phyloP scores from a whole-genome alignment of 1,284 basidiomycete species.

The Heterobasidion parviporum region DNA sequence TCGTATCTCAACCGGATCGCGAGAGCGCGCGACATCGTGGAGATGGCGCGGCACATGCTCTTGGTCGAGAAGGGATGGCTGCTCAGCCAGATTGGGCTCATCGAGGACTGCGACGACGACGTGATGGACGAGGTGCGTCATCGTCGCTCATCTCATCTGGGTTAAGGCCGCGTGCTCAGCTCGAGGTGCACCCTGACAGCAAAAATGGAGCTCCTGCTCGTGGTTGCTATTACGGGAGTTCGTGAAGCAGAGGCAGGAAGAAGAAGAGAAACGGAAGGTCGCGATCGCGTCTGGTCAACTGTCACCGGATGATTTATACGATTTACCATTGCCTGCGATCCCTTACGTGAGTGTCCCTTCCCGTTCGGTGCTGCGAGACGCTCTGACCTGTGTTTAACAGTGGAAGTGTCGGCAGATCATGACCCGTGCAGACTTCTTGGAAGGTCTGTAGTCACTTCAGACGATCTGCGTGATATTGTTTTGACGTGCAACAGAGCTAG shows the following conservation, averaged over 20 bases:
- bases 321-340: conserved; percentile 49
- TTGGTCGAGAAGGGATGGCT: conserved; percentile 74
- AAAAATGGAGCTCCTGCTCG: conserved; percentile 80
- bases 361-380: conserved; percentile 6
- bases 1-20: conserved; percentile 65
- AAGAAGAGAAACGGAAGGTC: conserved; percentile 34
- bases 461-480: neutral
- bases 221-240: conserved; percentile 70
- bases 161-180: neutral
- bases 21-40: conserved; percentile 49
- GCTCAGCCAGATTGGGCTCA: conserved; percentile 61
- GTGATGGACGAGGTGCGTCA: conserved; percentile 69
- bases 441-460: conserved; percentile 30
- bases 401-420: conserved; percentile 68
- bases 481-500: conserved; percentile 36
- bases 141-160: neutral
- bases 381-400: conserved; percentile 20
- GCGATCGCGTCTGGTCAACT: conserved; percentile 29
- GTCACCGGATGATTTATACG: conserved; percentile 25
- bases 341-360: conserved; percentile 40
- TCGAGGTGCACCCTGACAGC: conserved; percentile 18
- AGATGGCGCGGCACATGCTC: conserved; percentile 57
- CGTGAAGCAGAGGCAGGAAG: conserved; percentile 47
- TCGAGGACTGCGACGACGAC: conserved; percentile 77
- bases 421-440: conserved; percentile 78